Evolutionary conservation across 2,329 filamentous ascomycete genomes (phyloP).

Genomic region (Xylariomycetidae sp.): DNA sequence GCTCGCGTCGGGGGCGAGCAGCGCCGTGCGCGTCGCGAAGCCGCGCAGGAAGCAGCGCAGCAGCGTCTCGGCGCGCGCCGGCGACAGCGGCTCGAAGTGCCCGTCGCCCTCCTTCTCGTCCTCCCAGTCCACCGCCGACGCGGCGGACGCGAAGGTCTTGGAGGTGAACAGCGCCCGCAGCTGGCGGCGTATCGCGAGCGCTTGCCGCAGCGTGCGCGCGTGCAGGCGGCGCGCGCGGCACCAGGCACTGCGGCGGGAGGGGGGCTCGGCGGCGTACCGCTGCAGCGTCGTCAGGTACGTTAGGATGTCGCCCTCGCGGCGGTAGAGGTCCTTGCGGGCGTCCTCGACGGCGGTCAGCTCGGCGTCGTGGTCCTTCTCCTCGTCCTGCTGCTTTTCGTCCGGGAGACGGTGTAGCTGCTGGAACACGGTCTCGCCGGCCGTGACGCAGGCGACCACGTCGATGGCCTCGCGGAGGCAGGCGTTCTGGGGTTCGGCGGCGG

Average conservation of each 20-base stretch:
- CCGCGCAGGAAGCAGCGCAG: conserved; percentile 58
- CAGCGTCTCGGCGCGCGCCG: conserved; percentile 47
- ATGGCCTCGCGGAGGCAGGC: conserved; percentile 77
- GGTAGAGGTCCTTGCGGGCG: conserved; percentile 49
- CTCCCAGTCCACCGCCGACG: conserved; percentile 43
- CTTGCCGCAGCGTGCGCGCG: conserved; percentile 55
- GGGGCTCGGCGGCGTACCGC: conserved; percentile 52
- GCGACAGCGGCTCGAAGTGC: conserved; percentile 48
- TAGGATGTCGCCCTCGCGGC: conserved; percentile 59
- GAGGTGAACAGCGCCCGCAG: conserved; percentile 51
- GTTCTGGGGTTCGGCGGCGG: conserved; percentile 62
- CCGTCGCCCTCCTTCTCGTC: conserved; percentile 41
- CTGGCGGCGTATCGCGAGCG: conserved; percentile 56
- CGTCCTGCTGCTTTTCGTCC: conserved; percentile 47
- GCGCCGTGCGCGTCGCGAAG: conserved; percentile 55
- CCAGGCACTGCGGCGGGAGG: conserved; percentile 49
- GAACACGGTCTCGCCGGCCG: conserved; percentile 58
- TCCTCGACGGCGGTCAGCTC: conserved; percentile 33
- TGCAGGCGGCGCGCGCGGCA: conserved; percentile 53
- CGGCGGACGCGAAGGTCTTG: too few relatives aligned
- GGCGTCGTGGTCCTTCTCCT: conserved; percentile 29
- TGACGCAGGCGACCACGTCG: conserved; percentile 67
- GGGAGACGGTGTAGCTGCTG: conserved; percentile 50
- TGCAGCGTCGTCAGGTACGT: conserved; percentile 60
- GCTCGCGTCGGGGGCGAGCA: conserved; percentile 53